phyloP scores from a whole-genome alignment of 2,329 filamentous ascomycete genomes.

The Phyllosticta capitalensis region DNA sequence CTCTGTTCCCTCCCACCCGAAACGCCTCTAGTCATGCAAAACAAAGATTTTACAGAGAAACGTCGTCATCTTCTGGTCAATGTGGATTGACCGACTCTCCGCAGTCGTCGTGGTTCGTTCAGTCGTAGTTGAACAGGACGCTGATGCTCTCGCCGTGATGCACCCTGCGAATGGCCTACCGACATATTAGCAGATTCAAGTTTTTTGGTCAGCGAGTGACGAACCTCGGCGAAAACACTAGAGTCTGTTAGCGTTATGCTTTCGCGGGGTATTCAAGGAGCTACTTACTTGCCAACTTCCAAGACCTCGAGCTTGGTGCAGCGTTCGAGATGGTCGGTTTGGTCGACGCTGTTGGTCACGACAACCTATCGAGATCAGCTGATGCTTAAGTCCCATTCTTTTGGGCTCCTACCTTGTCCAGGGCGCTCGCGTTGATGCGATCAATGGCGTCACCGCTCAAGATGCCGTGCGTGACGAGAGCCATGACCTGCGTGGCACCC shows the following conservation, averaged over 20 bases:
- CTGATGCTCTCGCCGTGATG: constrained; percentile 98
- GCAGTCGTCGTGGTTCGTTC: constrained; percentile 13
- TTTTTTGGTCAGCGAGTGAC: constrained; percentile 13
- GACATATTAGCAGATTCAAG: constrained; percentile 15
- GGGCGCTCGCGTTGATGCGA: constrained; percentile 81
- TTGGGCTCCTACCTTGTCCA: constrained; percentile 62
- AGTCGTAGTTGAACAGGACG: constrained; percentile 82
- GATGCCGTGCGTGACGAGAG: constrained; percentile 88
- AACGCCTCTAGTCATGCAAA: constrained; percentile 10
- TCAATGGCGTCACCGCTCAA: constrained; percentile 92
- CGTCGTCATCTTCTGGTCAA: neutral
- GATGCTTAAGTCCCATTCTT: no score
- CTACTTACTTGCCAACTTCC: constrained; percentile 54
- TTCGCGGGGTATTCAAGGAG: neutral
- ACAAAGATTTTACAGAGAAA: constrained; percentile 7
- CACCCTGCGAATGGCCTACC: constrained; percentile 74
- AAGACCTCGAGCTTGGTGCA: constrained; percentile 88
- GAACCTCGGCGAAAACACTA: constrained; percentile 79
- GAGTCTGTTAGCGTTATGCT: neutral
- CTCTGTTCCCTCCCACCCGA: neutral
- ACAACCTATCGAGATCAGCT: constrained; percentile 33
- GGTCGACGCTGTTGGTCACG: constrained; percentile 91
- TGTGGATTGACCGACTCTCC: neutral
- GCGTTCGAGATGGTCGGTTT: constrained; percentile 64
- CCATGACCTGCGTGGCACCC: constrained; percentile 78